Conservation (phyloP, 2,329 filamentous ascomycete genomes). For the Phaeoacremonium minimum region DNA sequence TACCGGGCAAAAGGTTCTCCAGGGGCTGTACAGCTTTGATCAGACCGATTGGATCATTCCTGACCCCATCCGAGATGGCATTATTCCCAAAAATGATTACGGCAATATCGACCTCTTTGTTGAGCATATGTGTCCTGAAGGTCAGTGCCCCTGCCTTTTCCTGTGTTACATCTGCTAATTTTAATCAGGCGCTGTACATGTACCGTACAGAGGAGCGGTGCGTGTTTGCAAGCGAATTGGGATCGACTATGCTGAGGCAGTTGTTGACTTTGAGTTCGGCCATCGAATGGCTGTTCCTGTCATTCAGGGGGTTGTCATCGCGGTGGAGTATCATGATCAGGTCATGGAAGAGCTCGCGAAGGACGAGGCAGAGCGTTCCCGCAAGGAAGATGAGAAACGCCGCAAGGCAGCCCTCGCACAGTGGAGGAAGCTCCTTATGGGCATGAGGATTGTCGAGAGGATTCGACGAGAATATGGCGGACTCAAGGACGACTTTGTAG, state of each 20-base stretch:
- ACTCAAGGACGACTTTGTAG: conserved; percentile 45
- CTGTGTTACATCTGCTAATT: neutral
- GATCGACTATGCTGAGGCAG: conserved; percentile 89
- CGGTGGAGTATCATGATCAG: conserved; percentile 69
- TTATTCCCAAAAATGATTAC: conserved; percentile 91
- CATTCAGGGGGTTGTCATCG: conserved; percentile 84
- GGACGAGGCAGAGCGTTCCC: conserved; percentile 68
- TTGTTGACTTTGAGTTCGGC: conserved; percentile 94
- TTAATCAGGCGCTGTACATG: conserved; percentile 67
- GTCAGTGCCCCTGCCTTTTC: conserved; percentile 15
- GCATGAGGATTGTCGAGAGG: conserved; percentile 74
- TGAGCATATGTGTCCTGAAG: conserved; percentile 79
- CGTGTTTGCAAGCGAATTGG: conserved; percentile 78
- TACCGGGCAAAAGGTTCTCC: conserved; percentile 77
- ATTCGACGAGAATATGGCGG: conserved; percentile 74
- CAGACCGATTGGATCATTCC: conserved; percentile 98
- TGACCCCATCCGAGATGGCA: conserved; percentile 74
- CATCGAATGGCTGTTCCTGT: conserved; percentile 91
- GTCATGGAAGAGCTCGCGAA: conserved; percentile 76
- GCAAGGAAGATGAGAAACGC: conserved; percentile 81
- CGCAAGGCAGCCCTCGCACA: conserved; percentile 67
- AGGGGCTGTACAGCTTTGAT: conserved; percentile 76
- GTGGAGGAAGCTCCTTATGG: conserved; percentile 87
- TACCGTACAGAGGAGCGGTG: conserved; percentile 72
- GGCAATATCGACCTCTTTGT: conserved; percentile 97